Evolutionary conservation across 345 rosid genomes (phyloP).

Genomic region (Camelina laxa): DNA sequence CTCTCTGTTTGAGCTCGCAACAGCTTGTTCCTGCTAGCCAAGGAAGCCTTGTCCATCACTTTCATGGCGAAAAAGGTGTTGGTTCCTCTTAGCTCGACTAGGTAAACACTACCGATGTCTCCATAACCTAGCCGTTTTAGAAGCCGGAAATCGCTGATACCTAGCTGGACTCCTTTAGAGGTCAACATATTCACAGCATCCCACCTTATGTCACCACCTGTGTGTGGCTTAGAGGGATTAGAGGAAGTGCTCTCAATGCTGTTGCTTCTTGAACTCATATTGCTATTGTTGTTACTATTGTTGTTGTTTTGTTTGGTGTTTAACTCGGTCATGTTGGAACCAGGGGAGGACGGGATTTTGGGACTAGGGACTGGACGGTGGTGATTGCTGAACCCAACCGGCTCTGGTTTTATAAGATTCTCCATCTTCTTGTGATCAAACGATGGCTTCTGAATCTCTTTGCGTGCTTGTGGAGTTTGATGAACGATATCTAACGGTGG

Average conservation of each 20-base stretch:
- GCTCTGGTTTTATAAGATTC: conserved; percentile 43
- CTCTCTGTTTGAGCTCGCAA: conserved; percentile 70
- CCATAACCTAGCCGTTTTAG: conserved; percentile 89
- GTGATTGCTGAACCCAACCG: conserved; percentile 32
- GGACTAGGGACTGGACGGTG: conserved; percentile 45
- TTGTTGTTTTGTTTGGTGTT: conserved; percentile 30
- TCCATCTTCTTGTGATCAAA: conserved; percentile 56
- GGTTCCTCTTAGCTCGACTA: conserved; percentile 76
- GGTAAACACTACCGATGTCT: conserved; percentile 82
- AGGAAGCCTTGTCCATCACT: conserved; percentile 79
- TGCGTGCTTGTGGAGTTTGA: conserved; percentile 42
- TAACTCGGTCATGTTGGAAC: conserved; percentile 34
- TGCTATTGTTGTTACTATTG: conserved; percentile 35
- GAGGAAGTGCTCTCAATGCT: conserved; percentile 70
- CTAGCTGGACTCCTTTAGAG: conserved; percentile 58
- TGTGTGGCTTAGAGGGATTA: conserved; percentile 74
- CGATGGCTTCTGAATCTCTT: conserved; percentile 46
- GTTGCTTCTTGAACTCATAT: conserved; percentile 52
- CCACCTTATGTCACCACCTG: conserved; percentile 89
- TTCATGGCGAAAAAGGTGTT: conserved; percentile 76
- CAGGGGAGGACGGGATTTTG: conserved; percentile 41
- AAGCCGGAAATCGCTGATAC: conserved; percentile 75
- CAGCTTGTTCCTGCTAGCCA: conserved; percentile 85
- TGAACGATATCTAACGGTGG: conserved; percentile 37
- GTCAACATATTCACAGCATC: conserved; percentile 67